Percentiles rank a stretch among this genome's conserved stretches.
Conservation (phyloP, 345 rosid genomes). For the Tarenaya hassleriana region DNA sequence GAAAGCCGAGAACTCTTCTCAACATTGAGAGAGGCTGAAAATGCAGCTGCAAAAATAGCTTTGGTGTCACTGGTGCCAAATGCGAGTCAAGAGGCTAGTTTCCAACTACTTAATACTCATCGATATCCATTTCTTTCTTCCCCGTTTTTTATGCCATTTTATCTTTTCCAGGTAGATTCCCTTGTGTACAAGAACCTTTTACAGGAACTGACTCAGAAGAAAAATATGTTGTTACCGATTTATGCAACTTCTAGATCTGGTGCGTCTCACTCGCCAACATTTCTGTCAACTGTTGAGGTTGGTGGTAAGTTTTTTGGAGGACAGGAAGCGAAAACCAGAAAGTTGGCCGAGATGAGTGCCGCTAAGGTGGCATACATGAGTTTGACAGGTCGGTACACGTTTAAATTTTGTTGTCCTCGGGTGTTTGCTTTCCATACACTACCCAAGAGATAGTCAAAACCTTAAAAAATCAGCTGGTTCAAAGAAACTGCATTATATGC, state of each 20-base stretch:
- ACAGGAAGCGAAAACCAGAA: conserved; percentile 46
- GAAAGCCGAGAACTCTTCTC: conserved; percentile 34
- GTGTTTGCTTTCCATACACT: neutral
- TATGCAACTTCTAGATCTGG: conserved; percentile 41
- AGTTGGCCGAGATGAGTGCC: conserved; percentile 55
- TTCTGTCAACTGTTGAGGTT: conserved; percentile 46
- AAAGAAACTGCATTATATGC: neutral
- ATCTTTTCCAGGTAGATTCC: conserved; percentile 34
- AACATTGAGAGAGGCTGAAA: conserved; percentile 55
- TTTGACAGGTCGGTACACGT: conserved; percentile 26
- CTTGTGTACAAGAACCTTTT: conserved; percentile 49
- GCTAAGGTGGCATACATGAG: conserved; percentile 60
- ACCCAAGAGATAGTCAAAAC: neutral
- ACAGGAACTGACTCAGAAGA: conserved; percentile 52
- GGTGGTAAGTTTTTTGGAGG: conserved; percentile 38
- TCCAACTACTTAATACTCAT: neutral
- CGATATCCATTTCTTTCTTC: neutral
- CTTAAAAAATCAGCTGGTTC: neutral
- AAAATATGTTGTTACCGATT: conserved; percentile 35
- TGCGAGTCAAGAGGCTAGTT: conserved; percentile 33
- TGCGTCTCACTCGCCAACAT: conserved; percentile 39
- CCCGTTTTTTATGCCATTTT: neutral
- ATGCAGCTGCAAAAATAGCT: conserved; percentile 59
- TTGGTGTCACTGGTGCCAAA: conserved; percentile 31
- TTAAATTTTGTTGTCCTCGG: neutral